Conservation (phyloP, 257 asterid species). For the Ligustrum vulgare region DNA sequence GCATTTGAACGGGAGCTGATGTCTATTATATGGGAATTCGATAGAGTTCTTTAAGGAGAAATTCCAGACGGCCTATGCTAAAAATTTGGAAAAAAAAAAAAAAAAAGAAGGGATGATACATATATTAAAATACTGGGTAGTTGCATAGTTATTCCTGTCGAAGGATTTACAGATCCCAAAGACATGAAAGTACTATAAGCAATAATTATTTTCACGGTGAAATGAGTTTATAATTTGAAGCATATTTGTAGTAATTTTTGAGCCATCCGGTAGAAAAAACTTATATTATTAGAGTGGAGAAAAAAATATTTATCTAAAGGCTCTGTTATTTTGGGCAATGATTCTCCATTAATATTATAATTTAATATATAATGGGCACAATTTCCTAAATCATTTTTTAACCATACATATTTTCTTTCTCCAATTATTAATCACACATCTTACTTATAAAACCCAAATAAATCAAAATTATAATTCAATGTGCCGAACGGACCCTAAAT, state of each 20-base stretch:
- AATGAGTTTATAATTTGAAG: background rate
- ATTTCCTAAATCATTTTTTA: no score
- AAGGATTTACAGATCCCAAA: background rate
- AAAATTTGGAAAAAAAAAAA: no score
- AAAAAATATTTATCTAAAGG: constrained; percentile 16
- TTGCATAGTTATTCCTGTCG: background rate
- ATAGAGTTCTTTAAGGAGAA: background rate
- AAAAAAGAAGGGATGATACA: background rate
- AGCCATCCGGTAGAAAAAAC: background rate
- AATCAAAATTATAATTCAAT: no score
- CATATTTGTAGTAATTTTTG: background rate
- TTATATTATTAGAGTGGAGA: constrained; percentile 15
- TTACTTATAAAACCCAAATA: no score
- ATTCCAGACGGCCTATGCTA: background rate
- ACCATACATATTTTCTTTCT: no score
- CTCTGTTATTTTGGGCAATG: no score
- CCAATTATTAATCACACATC: no score
- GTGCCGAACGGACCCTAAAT: no score
- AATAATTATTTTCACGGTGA: background rate
- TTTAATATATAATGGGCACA: no score
- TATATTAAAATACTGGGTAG: background rate
- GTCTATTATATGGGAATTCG: background rate
- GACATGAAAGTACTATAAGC: background rate
- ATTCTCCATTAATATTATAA: no score
- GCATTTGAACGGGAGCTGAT: background rate